Conservation (phyloP, 805 yeast species). For the Debaryomyces tyrocola region DNA sequence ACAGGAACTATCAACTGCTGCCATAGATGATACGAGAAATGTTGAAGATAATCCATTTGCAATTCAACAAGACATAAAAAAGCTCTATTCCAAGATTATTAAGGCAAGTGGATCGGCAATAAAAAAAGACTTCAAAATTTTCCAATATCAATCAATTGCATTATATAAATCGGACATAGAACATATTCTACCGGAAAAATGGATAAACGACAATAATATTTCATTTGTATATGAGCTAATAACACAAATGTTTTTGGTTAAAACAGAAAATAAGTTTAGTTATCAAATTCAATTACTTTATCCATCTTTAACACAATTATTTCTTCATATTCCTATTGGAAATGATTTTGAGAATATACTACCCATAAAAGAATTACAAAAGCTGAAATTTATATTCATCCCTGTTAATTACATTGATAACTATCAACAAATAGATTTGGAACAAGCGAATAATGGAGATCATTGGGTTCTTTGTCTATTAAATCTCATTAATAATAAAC, state of each 20-base stretch:
- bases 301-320: conserved; percentile 66
- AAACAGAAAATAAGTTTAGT: conserved; percentile 10
- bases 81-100: conserved; percentile 15
- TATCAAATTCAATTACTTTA: conserved; percentile 33
- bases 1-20: conserved; percentile 6
- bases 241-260: conserved; percentile 19
- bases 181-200: conserved; percentile 61
- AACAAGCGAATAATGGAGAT: conserved; percentile 62
- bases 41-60: conserved; percentile 13
- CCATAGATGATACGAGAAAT: not conserved
- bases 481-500: conserved; percentile 45
- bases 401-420: conserved; percentile 71
- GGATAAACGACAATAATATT: conserved; percentile 74
- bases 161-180: conserved; percentile 58
- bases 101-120: conserved; percentile 10
- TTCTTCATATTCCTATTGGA: conserved; percentile 46
- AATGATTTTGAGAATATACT: conserved; percentile 17
- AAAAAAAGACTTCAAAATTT: conserved; percentile 24
- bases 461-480: conserved; percentile 74
- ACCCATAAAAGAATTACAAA: conserved; percentile 31
- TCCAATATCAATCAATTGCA: conserved; percentile 57
- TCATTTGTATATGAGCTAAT: conserved; percentile 59
- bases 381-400: conserved; percentile 52
- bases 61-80: conserved; percentile 16
- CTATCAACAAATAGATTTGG: conserved; percentile 32